Evolutionary conservation across 1,284 basidiomycete species (phyloP), one percentile per base, ranked within the genome.

Genomic region (Boletus semigastroideus): DNA sequence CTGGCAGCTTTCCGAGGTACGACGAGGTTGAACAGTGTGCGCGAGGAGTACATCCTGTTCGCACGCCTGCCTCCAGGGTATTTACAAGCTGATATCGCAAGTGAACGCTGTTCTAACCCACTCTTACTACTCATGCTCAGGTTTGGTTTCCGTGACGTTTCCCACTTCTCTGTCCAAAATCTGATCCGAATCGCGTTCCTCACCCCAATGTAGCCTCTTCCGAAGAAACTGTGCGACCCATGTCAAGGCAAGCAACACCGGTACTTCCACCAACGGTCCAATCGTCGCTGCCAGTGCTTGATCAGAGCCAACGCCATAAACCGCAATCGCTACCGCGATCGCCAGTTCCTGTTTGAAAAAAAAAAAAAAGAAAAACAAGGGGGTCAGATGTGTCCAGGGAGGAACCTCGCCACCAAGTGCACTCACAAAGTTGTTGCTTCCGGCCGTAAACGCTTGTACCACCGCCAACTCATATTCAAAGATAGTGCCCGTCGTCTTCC

Each of bases 281-380:
- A 88, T 83, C 1, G 89, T 90, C 7, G 89, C 86, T 0, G 90
- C 89, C 1, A 92, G 74, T 0, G 86, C 88, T 65, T 92, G 84
- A 51, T 86, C 80, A 0, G 85, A 87, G 10, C 82, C 75, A 2
- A 86, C 81, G 1, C 90, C 90, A 64, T 87, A 94, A 0, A 87
- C 80, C 0, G 90, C 84, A 33, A 94, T 86, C 3, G 84, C 80
- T 2, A 94, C 86, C 0, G 92, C 92, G 51, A 94, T 94, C 0
- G 92, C 90, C 1, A 94, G 76, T 69, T 92, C 89, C 80, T 78
- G 52, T 2, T 20, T 36, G 33, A 6, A 36, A 17, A 28, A 17
- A 30, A 13, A 16, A 34, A n/a, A n/a, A n/a, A n/a, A n/a, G n/a
- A n/a, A n/a, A n/a, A n/a, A n/a, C n/a, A n/a, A n/a, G n/a, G n/a